phyloP scores from a whole-genome alignment of 2,329 filamentous ascomycete genomes.

The Penicillium frequentans region DNA sequence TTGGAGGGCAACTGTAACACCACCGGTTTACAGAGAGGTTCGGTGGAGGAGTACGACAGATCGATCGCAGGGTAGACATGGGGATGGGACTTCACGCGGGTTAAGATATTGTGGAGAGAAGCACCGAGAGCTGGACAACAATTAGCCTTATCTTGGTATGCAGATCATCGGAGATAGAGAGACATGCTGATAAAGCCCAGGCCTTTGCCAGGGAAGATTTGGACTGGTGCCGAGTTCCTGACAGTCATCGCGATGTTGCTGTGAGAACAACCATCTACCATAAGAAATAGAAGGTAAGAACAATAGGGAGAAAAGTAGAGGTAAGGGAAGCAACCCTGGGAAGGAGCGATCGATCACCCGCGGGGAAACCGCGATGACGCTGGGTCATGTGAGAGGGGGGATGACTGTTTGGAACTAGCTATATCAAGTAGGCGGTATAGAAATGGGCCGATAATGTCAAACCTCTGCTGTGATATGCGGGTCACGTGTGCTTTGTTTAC shows the following conservation, averaged over 20 bases:
- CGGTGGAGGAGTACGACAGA: constrained; percentile 72
- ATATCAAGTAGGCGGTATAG: background rate
- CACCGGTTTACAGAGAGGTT: constrained; percentile 74
- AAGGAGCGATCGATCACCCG: constrained; percentile 1
- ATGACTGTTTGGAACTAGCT: constrained; percentile 2
- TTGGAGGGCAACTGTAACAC: constrained; percentile 77
- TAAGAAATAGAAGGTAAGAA: background rate
- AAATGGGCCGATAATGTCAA: background rate
- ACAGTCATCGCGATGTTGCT: constrained; percentile 32
- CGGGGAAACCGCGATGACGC: constrained; percentile 11
- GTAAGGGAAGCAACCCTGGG: background rate
- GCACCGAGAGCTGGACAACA: constrained; percentile 71
- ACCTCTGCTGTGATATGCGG: background rate
- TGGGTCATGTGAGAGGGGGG: constrained; percentile 23
- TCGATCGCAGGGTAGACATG: constrained; percentile 80
- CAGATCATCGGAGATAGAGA: constrained; percentile 10
- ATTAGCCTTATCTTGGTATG: constrained; percentile 22
- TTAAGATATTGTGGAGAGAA: constrained; percentile 86
- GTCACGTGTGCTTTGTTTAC: constrained; percentile 28
- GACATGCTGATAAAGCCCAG: constrained; percentile 61
- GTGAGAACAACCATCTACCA: constrained; percentile 7
- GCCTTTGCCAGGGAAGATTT: constrained; percentile 66
- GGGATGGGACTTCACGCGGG: constrained; percentile 83
- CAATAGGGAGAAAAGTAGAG: background rate
- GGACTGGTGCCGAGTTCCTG: constrained; percentile 46